A percentile compares a stretch with the other conserved stretches of the same genome.
These are phyloP conservation scores for Sanghuangporus baumii DNA, from an alignment of 1,284 basidiomycete genomes.

Conservation along the genomic window DNA sequence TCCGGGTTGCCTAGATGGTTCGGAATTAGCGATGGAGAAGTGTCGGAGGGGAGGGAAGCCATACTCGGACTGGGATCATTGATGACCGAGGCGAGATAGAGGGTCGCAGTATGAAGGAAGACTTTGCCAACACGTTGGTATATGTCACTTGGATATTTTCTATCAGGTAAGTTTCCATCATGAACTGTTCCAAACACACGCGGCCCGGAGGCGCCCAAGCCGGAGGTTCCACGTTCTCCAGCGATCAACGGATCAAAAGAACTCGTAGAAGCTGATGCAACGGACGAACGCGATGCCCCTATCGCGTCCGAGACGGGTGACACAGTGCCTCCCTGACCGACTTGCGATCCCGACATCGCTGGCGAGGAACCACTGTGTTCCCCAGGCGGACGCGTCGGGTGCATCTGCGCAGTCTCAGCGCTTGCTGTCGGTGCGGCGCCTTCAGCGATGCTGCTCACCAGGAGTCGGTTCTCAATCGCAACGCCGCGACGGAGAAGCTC, in stretches of 20 bases:
- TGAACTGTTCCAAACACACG: neutral
- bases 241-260: neutral
- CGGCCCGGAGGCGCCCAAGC: neutral
- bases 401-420: conserved; percentile 2
- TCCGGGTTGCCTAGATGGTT: conserved; percentile 59
- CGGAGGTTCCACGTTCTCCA: neutral
- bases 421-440: conserved; percentile 23
- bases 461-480: conserved; percentile 57
- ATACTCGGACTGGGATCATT: conserved; percentile 62
- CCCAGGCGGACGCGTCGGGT: conserved; percentile 7
- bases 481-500: conserved; percentile 65
- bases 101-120: conserved; percentile 59
- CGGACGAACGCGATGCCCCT: conserved; percentile 10
- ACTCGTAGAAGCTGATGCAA: neutral
- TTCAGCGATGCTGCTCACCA: conserved; percentile 29
- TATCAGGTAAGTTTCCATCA: neutral
- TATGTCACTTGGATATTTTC: neutral
- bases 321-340: neutral
- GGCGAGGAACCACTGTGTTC: conserved; percentile 3
- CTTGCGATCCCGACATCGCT: neutral
- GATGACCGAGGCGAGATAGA: conserved; percentile 68
- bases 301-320: conserved; percentile 1
- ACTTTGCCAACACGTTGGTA: conserved; percentile 32
- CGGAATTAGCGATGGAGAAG: conserved; percentile 10
- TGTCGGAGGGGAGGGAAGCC: conserved; percentile 21